Percentiles rank a stretch among this genome's conserved stretches.
Evolutionary conservation across 2,329 filamentous ascomycete species (phyloP).

Genomic region (Beauveria varroae): DNA sequence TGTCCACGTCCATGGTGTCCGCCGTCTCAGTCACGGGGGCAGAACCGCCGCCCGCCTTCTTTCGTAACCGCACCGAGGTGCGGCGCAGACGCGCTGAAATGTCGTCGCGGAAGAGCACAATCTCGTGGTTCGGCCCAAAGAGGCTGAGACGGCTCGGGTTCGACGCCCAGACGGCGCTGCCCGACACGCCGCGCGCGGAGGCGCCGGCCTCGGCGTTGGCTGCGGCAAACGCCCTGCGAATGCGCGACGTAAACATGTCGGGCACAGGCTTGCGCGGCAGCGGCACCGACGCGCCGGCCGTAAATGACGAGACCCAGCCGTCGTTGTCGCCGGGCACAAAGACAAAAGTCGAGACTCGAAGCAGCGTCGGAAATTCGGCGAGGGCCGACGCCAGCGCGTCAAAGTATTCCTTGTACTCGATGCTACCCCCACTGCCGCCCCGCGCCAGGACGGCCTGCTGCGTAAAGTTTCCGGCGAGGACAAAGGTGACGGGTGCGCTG

Average conservation of each 20-base stretch:
- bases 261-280: conserved; percentile 68
- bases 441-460: conserved; percentile 57
- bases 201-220: conserved; percentile 60
- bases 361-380: conserved; percentile 72
- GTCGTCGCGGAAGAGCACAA: conserved; percentile 83
- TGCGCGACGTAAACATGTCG: conserved; percentile 80
- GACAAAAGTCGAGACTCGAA: conserved; percentile 74
- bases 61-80: conserved; percentile 61
- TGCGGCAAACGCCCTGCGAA: conserved; percentile 70
- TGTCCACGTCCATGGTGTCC: conserved; percentile 35
- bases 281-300: conserved; percentile 62
- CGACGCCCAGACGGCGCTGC: conserved; percentile 72
- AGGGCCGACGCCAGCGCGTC: conserved; percentile 78
- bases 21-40: conserved; percentile 19
- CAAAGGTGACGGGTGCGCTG: conserved; percentile 66
- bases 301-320: conserved; percentile 88
- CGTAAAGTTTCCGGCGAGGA: conserved; percentile 81
- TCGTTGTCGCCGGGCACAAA: conserved; percentile 97
- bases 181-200: conserved; percentile 26
- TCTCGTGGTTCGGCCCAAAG: conserved; percentile 82
- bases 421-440: conserved; percentile 69
- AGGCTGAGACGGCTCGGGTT: conserved; percentile 78
- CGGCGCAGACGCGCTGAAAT: conserved; percentile 72
- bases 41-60: conserved; percentile 24
- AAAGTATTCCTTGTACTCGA: conserved; percentile 96